Evolutionary conservation across 2,329 filamentous ascomycete genomes (phyloP).

Genomic region (Epichloe amarillans): DNA sequence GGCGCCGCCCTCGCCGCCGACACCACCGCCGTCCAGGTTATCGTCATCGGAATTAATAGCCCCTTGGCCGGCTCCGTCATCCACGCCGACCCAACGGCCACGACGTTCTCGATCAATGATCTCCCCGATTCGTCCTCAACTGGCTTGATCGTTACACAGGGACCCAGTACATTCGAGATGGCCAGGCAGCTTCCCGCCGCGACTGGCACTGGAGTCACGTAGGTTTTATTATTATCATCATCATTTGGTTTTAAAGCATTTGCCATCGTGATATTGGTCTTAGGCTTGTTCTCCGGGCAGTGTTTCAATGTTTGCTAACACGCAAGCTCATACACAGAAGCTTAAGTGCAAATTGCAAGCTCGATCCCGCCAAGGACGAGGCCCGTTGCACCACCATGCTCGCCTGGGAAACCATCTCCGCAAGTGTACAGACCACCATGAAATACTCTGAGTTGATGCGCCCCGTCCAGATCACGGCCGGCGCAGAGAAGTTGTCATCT

Average conservation of each 20-base stretch:
- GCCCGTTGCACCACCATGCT: constrained; percentile 12
- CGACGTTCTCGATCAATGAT: constrained; percentile 19
- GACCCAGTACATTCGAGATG: constrained; percentile 10
- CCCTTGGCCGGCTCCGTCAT: constrained; percentile 18
- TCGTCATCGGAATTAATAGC: constrained; percentile 4
- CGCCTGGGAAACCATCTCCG: neutral
- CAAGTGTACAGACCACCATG: rapidly evolving
- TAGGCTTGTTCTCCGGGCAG: no score
- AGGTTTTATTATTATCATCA: neutral
- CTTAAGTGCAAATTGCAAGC: constrained; percentile 12
- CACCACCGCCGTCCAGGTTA: constrained; percentile 14
- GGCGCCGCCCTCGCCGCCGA: constrained; percentile 12
- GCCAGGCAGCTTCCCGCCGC: constrained; percentile 5
- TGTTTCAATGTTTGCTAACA: neutral
- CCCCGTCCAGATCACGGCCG: constrained; percentile 25
- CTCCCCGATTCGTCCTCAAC: constrained; percentile 5
- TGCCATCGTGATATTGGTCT: no score
- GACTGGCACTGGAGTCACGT: neutral
- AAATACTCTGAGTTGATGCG: constrained; percentile 10
- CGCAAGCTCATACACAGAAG: constrained; percentile 5
- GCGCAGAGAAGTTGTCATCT: constrained; percentile 18
- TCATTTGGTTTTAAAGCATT: no score
- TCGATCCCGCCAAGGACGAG: constrained; percentile 12
- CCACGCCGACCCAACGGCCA: constrained; percentile 13
- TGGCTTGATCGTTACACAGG: constrained; percentile 15